Evolutionary conservation across 441 rosid genomes (phyloP), one percentile per base, ranked within the genome.

Genomic region (Aquilaria agallochum): DNA sequence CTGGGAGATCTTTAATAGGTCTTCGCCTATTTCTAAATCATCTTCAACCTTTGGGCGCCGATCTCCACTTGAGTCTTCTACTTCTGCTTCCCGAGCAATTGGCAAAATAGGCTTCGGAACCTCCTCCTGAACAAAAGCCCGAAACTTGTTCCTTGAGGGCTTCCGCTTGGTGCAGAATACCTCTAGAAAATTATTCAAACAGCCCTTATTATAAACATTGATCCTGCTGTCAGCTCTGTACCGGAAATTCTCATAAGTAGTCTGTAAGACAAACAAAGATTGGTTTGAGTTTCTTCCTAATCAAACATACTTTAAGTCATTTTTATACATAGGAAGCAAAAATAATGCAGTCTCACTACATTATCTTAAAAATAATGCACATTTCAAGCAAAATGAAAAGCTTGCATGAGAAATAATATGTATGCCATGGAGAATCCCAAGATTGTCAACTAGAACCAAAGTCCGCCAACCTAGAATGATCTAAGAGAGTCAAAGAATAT

Each of bases 161-260:
- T 82, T 78, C 42, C 79, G 70, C 71, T 75, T 70, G 1, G 92
- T 83, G 71, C 83, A 91, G 73, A 95, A 88, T 60, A 80, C 94
- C 72, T 95, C 91, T 9, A 79, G 68, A 66, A 91, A 89, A 73
- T 91, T 95, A 67, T 68, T 69, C 14, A 73, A 30, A 61, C 92
- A 83, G 9, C 97, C 94, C 55, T 67, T 78, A 68, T 86, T 68
- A 66, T 79, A 88, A 50, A 82, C 85, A 67, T 88, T 95, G 65
- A 72, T 49, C 83, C 89, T 79, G 68, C 69, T 84, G 74, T 86
- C 96, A 33, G 97, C 80, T 78, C 92, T 78, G 79, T 83, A 84
- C 62, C 97, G 93, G 73, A 91, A 89, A 72, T 94, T 91, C 72
- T 94, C 97, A 64, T 91, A 89, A 9, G 96, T 94, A 31, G 97